Conservation (phyloP, 2,329 filamentous ascomycete species). For the Kalaharituber pfeilii region DNA sequence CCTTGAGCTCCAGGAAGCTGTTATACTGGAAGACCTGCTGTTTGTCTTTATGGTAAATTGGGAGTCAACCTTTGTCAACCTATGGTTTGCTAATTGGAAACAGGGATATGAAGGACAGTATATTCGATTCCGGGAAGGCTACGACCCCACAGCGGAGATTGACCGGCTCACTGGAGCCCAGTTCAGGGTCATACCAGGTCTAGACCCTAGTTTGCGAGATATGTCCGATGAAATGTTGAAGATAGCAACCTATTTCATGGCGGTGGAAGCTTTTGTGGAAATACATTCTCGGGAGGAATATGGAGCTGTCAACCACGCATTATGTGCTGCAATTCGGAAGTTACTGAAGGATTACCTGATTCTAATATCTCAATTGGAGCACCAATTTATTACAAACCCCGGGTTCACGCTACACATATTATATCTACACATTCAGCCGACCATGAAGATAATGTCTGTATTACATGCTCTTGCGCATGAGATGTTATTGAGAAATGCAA, state of each 20-base stretch:
- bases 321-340: conserved; percentile 88
- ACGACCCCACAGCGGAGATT: conserved; percentile 70
- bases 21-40: conserved; percentile 73
- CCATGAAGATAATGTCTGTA: conserved; percentile 78
- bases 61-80: background rate
- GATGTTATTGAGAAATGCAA: conserved; percentile 68
- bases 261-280: conserved; percentile 82
- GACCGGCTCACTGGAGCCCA: conserved; percentile 67
- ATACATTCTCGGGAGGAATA: conserved; percentile 86
- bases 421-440: conserved; percentile 78
- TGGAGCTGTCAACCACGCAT: conserved; percentile 82
- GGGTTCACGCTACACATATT: conserved; percentile 85
- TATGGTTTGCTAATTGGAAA: background rate
- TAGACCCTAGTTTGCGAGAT: conserved; percentile 83
- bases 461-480: conserved; percentile 77
- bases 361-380: conserved; percentile 82
- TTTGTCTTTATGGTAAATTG: conserved; percentile 65
- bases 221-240: conserved; percentile 75
- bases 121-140: conserved; percentile 66
- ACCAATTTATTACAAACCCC: conserved; percentile 74
- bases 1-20: conserved; percentile 67
- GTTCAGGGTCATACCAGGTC: conserved; percentile 61
- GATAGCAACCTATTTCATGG: conserved; percentile 85
- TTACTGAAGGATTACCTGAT: conserved; percentile 85
- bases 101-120: conserved; percentile 89